A percentile compares a stretch with the other conserved stretches of the same genome.
These are phyloP conservation scores for Podila epicladia DNA, from an alignment of 192 early-diverging fungal species.

Conservation along the genomic window DNA sequence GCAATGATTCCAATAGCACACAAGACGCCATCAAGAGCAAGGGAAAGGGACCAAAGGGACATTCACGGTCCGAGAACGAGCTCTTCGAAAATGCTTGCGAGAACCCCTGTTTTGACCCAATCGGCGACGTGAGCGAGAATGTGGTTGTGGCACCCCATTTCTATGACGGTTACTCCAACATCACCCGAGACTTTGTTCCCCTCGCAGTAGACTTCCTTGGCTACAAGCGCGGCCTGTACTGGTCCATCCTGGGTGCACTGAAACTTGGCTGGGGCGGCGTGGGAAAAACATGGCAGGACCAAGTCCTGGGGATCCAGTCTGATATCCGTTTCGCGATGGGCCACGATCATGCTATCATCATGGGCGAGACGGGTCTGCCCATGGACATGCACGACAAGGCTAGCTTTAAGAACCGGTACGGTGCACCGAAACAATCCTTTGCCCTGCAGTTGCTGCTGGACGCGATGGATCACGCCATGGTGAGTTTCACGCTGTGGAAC, in stretches of 20 bases:
- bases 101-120: slow-evolving; percentile 27
- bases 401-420: slow-evolving; percentile 28
- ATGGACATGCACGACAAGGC: slow-evolving; percentile 43
- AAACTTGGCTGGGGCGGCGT: slow-evolving; percentile 31
- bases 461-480: slow-evolving; percentile 55
- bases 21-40: neutral
- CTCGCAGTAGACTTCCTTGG: slow-evolving; percentile 38
- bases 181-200: slow-evolving; percentile 48
- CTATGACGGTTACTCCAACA: slow-evolving; percentile 41
- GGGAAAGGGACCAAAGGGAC: neutral
- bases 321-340: slow-evolving; percentile 19
- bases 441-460: slow-evolving; percentile 58
- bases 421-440: slow-evolving; percentile 52
- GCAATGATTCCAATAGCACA: neutral
- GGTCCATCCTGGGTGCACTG: slow-evolving; percentile 24
- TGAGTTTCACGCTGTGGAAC: slow-evolving; percentile 63
- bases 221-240: slow-evolving; percentile 38
- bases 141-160: slow-evolving; percentile 45
- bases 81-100: slow-evolving; percentile 30
- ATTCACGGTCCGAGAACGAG: slow-evolving; percentile 3
- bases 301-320: slow-evolving; percentile 32
- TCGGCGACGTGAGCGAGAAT: slow-evolving; percentile 43
- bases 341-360: slow-evolving; percentile 25
- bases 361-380: slow-evolving; percentile 45
- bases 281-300: slow-evolving; percentile 11